Evolutionary conservation across 2,329 filamentous ascomycete species (phyloP).

Genomic region (Cladosporium cucumerinum): DNA sequence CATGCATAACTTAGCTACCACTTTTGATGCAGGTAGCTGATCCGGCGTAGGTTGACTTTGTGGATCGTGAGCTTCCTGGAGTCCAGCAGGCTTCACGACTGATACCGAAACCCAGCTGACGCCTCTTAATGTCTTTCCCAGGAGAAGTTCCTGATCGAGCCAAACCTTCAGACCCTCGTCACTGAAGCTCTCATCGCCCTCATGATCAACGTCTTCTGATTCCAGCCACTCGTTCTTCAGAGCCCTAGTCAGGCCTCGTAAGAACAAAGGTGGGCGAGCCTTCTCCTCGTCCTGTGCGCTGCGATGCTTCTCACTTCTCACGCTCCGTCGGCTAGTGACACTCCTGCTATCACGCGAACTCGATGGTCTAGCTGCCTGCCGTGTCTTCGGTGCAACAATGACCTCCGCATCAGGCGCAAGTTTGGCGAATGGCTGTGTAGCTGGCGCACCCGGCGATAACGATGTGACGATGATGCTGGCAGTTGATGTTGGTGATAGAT

Average conservation of each 20-base stretch:
- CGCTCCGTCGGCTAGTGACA: conserved; percentile 73
- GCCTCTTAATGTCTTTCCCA: conserved; percentile 69
- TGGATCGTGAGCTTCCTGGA: conserved; percentile 68
- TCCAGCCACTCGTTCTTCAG: conserved; percentile 73
- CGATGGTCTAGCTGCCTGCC: conserved; percentile 58
- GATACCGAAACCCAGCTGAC: conserved; percentile 76
- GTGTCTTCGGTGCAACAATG: conserved; percentile 90
- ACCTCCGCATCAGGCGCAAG: conserved; percentile 93
- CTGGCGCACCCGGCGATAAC: conserved; percentile 68
- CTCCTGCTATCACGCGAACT: conserved; percentile 74
- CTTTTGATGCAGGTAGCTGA: conserved; percentile 58
- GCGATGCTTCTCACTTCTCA: conserved; percentile 60
- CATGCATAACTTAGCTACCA: conserved; percentile 70
- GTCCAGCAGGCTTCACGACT: conserved; percentile 76
- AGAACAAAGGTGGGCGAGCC: conserved; percentile 64
- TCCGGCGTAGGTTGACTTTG: conserved; percentile 64
- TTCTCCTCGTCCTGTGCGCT: conserved; percentile 62
- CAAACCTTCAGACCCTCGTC: conserved; percentile 68
- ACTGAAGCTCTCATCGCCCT: conserved; percentile 48
- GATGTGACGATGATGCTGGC: conserved; percentile 86
- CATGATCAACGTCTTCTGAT: conserved; percentile 38
- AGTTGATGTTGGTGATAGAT: conserved; percentile 91
- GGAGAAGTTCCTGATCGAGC: conserved; percentile 75
- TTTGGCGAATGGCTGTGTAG: conserved; percentile 77
- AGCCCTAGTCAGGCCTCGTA: conserved; percentile 72